A percentile compares a stretch with the other conserved stretches of the same genome.
These are phyloP conservation scores for Tetrapisispora arboricola DNA, from an alignment of 805 yeast species.

Conservation along the genomic window DNA sequence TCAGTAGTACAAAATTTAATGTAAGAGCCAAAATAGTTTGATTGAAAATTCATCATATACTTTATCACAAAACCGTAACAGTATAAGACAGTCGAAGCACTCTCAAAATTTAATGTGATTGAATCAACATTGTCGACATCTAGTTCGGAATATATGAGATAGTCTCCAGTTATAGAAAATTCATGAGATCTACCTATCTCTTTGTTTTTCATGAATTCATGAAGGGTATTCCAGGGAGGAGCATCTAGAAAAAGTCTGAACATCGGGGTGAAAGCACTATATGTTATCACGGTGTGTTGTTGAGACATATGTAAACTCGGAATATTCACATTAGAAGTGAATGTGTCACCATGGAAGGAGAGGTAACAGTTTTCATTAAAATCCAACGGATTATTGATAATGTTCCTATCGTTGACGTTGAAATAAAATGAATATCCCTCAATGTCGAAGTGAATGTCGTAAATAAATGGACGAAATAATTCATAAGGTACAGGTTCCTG, in stretches of 20 bases:
- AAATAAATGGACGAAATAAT: conserved; percentile 60
- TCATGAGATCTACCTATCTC: conserved; percentile 59
- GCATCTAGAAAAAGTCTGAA: conserved; percentile 58
- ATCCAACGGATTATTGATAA: conserved; percentile 82
- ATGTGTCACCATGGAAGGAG: conserved; percentile 55
- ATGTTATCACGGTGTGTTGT: conserved; percentile 43
- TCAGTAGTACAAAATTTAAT: conserved; percentile 78
- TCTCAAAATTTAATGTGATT: conserved; percentile 51
- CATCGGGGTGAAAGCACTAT: conserved; percentile 41
- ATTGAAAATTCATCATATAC: conserved; percentile 65
- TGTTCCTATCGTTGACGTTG: conserved; percentile 80
- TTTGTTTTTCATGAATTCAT: conserved; percentile 53
- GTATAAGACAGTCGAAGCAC: conserved; percentile 57
- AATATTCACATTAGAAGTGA: conserved; percentile 38
- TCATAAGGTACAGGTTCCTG: conserved; percentile 69
- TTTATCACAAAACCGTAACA: conserved; percentile 73
- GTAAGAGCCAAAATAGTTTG: conserved; percentile 84
- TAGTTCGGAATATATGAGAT: conserved; percentile 47
- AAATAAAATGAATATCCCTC: conserved; percentile 50
- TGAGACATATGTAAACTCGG: conserved; percentile 51
- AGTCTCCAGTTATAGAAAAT: conserved; percentile 53
- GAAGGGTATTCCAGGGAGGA: conserved; percentile 88
- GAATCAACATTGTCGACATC: conserved; percentile 64
- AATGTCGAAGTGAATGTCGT: conserved; percentile 51
- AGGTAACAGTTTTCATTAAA: conserved; percentile 69